Evolutionary conservation across 2,329 filamentous ascomycete species (phyloP).

Genomic region (Sphaerostilbella broomeana): DNA sequence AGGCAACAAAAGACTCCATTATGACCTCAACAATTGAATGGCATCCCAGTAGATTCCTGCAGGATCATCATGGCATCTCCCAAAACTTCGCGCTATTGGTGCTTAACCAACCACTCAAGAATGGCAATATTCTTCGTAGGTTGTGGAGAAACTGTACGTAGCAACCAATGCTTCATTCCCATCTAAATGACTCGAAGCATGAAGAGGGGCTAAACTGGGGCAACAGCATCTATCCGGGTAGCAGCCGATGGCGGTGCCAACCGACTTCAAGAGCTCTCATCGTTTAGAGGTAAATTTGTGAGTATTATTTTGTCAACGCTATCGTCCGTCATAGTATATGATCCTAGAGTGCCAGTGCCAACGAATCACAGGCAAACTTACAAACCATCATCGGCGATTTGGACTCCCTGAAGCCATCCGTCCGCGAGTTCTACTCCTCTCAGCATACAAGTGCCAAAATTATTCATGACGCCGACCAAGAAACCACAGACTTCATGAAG

Average conservation of each 20-base stretch:
- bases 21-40: constrained; percentile 30
- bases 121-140: constrained; percentile 40
- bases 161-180: background rate
- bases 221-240: constrained; percentile 57
- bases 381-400: constrained; percentile 81
- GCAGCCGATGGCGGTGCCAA: constrained; percentile 94
- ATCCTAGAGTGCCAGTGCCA: background rate
- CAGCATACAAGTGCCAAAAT: constrained; percentile 48
- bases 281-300: constrained; percentile 38
- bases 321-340: background rate
- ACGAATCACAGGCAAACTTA: constrained; percentile 44
- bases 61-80: constrained; percentile 25
- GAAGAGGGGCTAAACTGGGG: constrained; percentile 1
- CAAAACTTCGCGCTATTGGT: constrained; percentile 40
- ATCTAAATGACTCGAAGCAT: background rate
- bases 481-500: constrained; percentile 89
- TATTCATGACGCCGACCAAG: constrained; percentile 68
- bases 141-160: constrained; percentile 44
- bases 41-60: constrained; percentile 33
- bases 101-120: constrained; percentile 45
- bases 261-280: constrained; percentile 49
- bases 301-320: constrained; percentile 17
- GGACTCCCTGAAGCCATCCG: constrained; percentile 65
- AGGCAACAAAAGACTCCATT: background rate
- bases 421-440: constrained; percentile 59